Evolutionary conservation across 495 filamentous ascomycete genomes (phyloP).

Genomic region (Penicillium atrosanguineum): DNA sequence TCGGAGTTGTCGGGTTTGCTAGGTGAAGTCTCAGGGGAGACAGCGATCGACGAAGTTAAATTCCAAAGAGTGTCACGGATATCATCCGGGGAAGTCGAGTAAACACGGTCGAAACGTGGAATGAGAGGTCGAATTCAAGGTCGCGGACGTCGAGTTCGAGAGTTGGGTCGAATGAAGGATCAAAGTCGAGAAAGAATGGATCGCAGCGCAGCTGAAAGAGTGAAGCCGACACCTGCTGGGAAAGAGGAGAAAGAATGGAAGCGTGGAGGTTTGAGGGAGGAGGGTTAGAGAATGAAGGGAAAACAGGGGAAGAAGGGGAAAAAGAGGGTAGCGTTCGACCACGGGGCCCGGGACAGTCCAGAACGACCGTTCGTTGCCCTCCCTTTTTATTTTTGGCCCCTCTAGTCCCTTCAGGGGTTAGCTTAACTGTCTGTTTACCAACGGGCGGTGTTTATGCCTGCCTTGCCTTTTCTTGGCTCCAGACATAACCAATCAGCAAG

Average conservation of each 20-base stretch:
- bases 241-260: slow-evolving; percentile 26
- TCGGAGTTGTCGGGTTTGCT: slow-evolving; percentile 9
- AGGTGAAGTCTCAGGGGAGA: slow-evolving; percentile 1
- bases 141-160: slow-evolving; percentile 8
- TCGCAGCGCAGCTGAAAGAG: slow-evolving; percentile 71
- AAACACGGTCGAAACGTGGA: slow-evolving; percentile 6
- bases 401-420: slow-evolving; percentile 10
- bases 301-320: slow-evolving; percentile 39
- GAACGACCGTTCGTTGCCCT: background rate
- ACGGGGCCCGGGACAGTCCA: slow-evolving; percentile 3
- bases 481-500: background rate
- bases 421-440: background rate
- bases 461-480: background rate
- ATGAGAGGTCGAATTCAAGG: slow-evolving; percentile 10
- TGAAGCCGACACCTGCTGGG: slow-evolving; percentile 72
- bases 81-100: slow-evolving; percentile 17
- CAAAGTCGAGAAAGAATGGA: slow-evolving; percentile 46
- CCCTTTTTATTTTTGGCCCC: slow-evolving; percentile 15
- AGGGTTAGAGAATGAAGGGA: slow-evolving; percentile 46
- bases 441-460: background rate
- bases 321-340: slow-evolving; percentile 12
- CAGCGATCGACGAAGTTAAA: slow-evolving; percentile 19
- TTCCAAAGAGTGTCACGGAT: slow-evolving; percentile 23
- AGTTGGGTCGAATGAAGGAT: slow-evolving; percentile 7
- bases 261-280: slow-evolving; percentile 21